These are phyloP conservation scores for Pelomyxa schiedti DNA, from an alignment of 78 protist genomes.

Conservation along the genomic window DNA sequence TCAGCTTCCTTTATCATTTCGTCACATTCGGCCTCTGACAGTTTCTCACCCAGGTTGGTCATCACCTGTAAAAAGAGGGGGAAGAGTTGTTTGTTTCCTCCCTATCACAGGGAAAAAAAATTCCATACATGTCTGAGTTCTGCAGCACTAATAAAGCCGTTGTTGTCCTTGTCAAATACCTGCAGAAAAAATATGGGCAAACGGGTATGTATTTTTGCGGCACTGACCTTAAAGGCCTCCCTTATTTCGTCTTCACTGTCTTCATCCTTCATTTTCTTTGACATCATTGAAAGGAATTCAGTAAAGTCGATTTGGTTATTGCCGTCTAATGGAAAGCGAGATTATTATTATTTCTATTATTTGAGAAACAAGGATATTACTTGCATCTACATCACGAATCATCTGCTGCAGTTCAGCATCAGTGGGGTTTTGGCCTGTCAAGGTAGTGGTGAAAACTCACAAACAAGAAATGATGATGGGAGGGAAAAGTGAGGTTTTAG, in stretches of 20 bases:
- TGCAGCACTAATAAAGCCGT: conserved; percentile 95
- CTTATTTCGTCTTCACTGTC: conserved; percentile 96
- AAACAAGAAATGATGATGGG: background rate
- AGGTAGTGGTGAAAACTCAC: conserved; percentile 41
- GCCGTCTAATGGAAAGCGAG: conserved; percentile 10
- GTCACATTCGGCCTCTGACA: conserved; percentile 91
- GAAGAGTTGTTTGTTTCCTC: too few relatives aligned
- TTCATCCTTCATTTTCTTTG: conserved; percentile 92
- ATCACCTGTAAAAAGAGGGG: too few relatives aligned
- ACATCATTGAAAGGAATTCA: conserved; percentile 83
- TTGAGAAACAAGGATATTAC: conserved; percentile 14
- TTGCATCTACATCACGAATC: conserved; percentile 94
- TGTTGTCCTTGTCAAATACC: conserved; percentile 97
- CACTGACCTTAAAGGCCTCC: conserved; percentile 99
- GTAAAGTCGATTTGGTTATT: conserved; percentile 95
- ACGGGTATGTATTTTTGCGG: too few relatives aligned
- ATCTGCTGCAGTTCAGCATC: conserved; percentile 97
- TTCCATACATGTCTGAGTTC: conserved; percentile 95
- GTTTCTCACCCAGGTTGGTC: conserved; percentile 88
- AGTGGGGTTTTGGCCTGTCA: conserved; percentile 97
- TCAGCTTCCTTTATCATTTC: conserved; percentile 96
- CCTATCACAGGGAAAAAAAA: too few relatives aligned
- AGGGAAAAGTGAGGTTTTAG: conserved; percentile 8
- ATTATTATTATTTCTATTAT: background rate
- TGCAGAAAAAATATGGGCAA: too few relatives aligned